A percentile compares a stretch with the other conserved stretches of the same genome.
Conservation (phyloP, 306 rosid genomes). For the Trichosanthes cucumerina region DNA sequence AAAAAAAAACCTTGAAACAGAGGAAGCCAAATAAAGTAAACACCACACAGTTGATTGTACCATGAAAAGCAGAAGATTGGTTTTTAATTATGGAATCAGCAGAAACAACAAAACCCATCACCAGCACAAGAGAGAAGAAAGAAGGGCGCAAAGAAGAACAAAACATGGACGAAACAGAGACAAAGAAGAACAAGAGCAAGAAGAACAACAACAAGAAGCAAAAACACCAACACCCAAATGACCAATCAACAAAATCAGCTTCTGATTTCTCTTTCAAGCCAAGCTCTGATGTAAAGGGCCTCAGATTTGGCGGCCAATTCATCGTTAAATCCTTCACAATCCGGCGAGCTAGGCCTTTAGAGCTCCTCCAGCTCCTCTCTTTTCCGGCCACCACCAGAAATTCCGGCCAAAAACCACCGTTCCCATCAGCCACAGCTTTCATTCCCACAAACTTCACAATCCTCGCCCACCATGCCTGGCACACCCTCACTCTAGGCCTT, state of each 20-base stretch:
- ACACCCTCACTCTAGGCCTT: constrained; percentile 85
- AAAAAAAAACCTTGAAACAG: background rate
- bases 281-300: constrained; percentile 74
- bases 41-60: background rate
- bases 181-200: constrained; percentile 28
- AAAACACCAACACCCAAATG: constrained; percentile 82
- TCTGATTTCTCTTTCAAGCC: constrained; percentile 94
- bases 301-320: constrained; percentile 94
- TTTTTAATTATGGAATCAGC: constrained; percentile 12
- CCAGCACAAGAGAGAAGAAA: background rate
- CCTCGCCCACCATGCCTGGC: constrained; percentile 96
- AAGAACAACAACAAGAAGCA: constrained; percentile 63
- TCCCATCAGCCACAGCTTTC: constrained; percentile 80
- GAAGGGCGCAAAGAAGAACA: constrained; percentile 19
- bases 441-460: constrained; percentile 92
- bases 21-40: background rate
- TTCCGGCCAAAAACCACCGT: constrained; percentile 24
- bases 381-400: constrained; percentile 43
- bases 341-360: constrained; percentile 63
- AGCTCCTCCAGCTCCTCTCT: constrained; percentile 65
- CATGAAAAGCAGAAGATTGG: constrained; percentile 21
- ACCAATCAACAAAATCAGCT: constrained; percentile 49
- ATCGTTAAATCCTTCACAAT: constrained; percentile 84
- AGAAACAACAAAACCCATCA: constrained; percentile 9
- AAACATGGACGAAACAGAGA: constrained; percentile 43